Percentiles rank a stretch among this genome's conserved stretches.
phyloP scores from a whole-genome alignment of 1,284 basidiomycete genomes.

The Trametes sp. region DNA sequence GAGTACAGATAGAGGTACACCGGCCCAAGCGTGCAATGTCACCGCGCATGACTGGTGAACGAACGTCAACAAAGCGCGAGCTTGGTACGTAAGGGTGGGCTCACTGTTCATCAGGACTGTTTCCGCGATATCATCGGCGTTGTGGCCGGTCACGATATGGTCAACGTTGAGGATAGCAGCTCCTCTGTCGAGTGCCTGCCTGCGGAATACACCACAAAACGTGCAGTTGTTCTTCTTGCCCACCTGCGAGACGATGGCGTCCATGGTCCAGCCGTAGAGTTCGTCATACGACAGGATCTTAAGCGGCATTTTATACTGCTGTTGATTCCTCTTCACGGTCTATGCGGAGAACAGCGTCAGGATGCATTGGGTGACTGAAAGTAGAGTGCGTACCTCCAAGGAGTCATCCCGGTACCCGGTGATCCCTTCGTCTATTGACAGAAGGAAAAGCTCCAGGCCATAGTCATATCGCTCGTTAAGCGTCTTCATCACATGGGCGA shows the following conservation, averaged over 20 bases:
- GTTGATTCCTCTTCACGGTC: conserved; percentile 98
- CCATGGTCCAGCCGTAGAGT: conserved; percentile 99
- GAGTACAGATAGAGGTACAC: conserved; percentile 94
- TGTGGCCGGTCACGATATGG: conserved; percentile 99
- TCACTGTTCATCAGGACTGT: conserved; percentile 98
- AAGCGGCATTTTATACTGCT: conserved; percentile 94
- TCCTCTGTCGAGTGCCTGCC: conserved; percentile 96
- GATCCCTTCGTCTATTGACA: conserved; percentile 99
- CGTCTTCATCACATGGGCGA: conserved; percentile 96
- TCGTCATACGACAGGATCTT: conserved; percentile 97
- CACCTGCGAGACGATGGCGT: conserved; percentile 91
- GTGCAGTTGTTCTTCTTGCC: conserved; percentile 99
- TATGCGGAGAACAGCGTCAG: conserved; percentile 42
- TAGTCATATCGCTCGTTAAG: conserved; percentile 96
- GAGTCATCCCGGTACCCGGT: conserved; percentile 98
- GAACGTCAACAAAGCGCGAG: not conserved
- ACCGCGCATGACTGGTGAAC: conserved; percentile 87
- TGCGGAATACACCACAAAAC: conserved; percentile 97
- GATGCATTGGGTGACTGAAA: not conserved
- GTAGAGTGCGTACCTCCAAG: conserved; percentile 71
- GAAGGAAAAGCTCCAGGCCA: conserved; percentile 88
- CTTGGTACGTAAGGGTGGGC: conserved; percentile 36
- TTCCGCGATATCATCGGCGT: conserved; percentile 99
- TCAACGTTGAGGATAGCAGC: conserved; percentile 91
- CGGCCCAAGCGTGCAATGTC: conserved; percentile 94